A percentile compares a stretch with the other conserved stretches of the same genome.
phyloP scores from a whole-genome alignment of 1,139 yeast genomes.

The Casaregolazyma suthepensis region DNA sequence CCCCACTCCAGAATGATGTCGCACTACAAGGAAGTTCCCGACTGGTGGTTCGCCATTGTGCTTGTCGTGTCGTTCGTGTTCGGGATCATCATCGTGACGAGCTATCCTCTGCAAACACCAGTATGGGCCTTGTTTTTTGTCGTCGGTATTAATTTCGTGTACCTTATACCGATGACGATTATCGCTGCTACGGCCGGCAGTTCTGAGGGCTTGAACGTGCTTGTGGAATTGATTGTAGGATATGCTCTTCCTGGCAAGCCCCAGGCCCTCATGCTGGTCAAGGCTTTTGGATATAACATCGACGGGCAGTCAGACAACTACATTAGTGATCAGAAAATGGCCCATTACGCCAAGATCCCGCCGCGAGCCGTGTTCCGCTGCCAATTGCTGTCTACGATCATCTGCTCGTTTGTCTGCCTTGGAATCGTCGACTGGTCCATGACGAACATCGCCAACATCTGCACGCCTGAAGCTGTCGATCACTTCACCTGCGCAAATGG shows the following conservation, averaged over 20 bases:
- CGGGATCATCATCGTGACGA: conserved; percentile 42
- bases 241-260: conserved; percentile 61
- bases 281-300: conserved; percentile 54
- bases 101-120: conserved; percentile 42
- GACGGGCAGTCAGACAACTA: conserved; percentile 56
- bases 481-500: conserved; percentile 35
- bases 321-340: conserved; percentile 51
- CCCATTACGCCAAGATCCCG: conserved; percentile 55
- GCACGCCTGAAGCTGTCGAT: conserved; percentile 37
- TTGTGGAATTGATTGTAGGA: conserved; percentile 52
- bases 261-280: conserved; percentile 49
- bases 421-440: conserved; percentile 53
- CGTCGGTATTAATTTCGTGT: conserved; percentile 47
- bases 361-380: conserved; percentile 56
- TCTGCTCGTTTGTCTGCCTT: conserved; percentile 39
- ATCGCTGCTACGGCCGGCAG: conserved; percentile 48
- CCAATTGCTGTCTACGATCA: conserved; percentile 42
- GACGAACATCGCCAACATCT: conserved; percentile 42
- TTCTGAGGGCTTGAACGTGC: conserved; percentile 48
- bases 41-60: conserved; percentile 48
- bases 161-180: conserved; percentile 47
- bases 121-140: conserved; percentile 54
- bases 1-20: conserved; percentile 53
- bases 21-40: conserved; percentile 56
- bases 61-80: conserved; percentile 43